Conservation (phyloP, 177 flowering plant genomes). For the Vitis hybrid region DNA sequence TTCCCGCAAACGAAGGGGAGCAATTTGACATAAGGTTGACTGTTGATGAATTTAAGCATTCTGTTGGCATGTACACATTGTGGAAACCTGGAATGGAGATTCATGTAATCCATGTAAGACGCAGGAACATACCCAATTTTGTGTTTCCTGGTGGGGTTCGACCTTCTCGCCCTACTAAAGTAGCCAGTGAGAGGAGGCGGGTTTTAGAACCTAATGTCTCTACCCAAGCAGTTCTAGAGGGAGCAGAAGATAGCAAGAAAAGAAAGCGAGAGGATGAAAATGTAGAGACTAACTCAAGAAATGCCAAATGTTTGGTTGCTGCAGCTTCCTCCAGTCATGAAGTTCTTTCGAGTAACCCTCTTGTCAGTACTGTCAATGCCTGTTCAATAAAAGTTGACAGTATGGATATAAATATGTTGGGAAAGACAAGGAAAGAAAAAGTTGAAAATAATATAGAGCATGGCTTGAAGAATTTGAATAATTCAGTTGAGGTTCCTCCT, state of each 20-base stretch:
- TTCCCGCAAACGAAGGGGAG: slow-evolving; percentile 56
- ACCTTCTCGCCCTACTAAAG: slow-evolving; percentile 53
- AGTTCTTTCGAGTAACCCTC: slow-evolving; percentile 18
- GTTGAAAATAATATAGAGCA: slow-evolving; percentile 17
- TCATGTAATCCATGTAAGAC: slow-evolving; percentile 63
- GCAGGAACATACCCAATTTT: slow-evolving; percentile 61
- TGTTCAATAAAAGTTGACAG: slow-evolving; percentile 17
- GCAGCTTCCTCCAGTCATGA: slow-evolving; percentile 18
- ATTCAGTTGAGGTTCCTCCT: slow-evolving; percentile 9
- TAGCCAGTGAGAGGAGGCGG: slow-evolving; percentile 36
- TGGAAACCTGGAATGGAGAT: slow-evolving; percentile 84
- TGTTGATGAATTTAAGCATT: slow-evolving; percentile 74
- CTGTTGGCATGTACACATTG: slow-evolving; percentile 47
- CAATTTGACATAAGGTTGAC: slow-evolving; percentile 78
- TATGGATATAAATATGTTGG: slow-evolving; percentile 18
- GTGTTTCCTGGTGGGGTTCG: slow-evolving; percentile 84
- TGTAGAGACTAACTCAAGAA: slow-evolving; percentile 16
- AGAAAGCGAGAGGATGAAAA: slow-evolving; percentile 36
- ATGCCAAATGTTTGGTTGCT: slow-evolving; percentile 7
- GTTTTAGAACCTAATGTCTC: slow-evolving; percentile 30
- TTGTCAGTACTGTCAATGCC: slow-evolving; percentile 10
- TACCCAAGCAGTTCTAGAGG: slow-evolving; percentile 20
- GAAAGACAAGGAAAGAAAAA: slow-evolving; percentile 18
- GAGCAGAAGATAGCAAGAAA: slow-evolving; percentile 33
- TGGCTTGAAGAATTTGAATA: slow-evolving; percentile 10